A percentile compares a stretch with the other conserved stretches of the same genome.
These are phyloP conservation scores for Nelumbo lutea DNA, from an alignment of 164 flowering plant species.

Conservation along the genomic window DNA sequence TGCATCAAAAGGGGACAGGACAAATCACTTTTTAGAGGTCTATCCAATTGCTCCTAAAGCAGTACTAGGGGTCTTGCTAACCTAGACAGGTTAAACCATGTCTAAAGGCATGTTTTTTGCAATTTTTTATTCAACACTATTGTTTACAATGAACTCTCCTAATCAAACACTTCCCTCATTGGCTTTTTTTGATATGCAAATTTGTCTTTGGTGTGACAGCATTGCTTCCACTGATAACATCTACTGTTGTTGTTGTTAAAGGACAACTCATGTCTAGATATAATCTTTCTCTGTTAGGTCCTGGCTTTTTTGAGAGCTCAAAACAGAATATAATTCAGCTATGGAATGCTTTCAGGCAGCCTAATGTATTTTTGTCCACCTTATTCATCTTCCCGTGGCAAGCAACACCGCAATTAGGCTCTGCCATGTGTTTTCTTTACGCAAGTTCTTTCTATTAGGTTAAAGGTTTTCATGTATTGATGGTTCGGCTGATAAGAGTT, in stretches of 20 bases:
- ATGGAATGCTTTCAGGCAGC: constrained; percentile 77
- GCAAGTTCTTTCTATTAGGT: too few species aligned
- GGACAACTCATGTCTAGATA: constrained; percentile 51
- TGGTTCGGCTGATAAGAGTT: too few species aligned
- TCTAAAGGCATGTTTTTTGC: constrained; percentile 43
- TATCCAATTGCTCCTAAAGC: too few species aligned
- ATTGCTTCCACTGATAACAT: constrained; percentile 83
- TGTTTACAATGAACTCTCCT: background rate
- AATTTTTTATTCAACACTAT: constrained; percentile 1
- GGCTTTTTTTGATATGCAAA: constrained; percentile 35
- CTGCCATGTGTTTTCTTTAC: constrained; percentile 98
- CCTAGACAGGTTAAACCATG: too few species aligned
- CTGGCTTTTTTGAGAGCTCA: constrained; percentile 54
- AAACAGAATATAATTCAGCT: constrained; percentile 58
- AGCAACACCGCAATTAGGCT: constrained; percentile 95
- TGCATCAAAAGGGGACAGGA: too few species aligned
- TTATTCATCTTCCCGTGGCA: constrained; percentile 90
- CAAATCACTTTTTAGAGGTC: too few species aligned
- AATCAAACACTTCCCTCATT: background rate
- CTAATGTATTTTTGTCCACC: constrained; percentile 82
- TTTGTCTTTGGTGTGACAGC: constrained; percentile 98
- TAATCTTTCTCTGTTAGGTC: constrained; percentile 25
- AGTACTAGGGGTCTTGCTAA: too few species aligned
- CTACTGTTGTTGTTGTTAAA: constrained; percentile 88
- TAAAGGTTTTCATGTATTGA: too few species aligned